Base-by-base conservation (phyloP, 306 rosid species). In the Potentilla sterilis region DNA sequence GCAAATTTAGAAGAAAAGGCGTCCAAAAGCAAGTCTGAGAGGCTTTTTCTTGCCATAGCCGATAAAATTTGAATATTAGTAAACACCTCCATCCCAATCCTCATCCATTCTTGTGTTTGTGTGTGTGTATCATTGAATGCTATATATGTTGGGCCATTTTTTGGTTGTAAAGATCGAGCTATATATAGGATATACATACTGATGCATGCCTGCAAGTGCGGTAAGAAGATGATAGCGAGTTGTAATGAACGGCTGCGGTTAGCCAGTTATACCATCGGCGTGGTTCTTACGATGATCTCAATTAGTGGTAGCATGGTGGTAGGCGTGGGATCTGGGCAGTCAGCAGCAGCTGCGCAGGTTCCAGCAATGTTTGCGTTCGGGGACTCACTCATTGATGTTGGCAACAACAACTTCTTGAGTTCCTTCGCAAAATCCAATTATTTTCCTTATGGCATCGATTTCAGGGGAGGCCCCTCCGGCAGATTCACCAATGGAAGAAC, bases 361-460 rank as follows among this genome's bases (percentile, higher is more conserved):
- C 79, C 98, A 41, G 96, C 91, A 21, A 51, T 92, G 85, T 90
- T 92, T 77, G 85, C 88, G 79, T 94, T 94, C 34, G 98, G 98
- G 34, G 98, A 94, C 72, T 92, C 98, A 10, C 73, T 90, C 80
- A 96, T 84, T 69, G 98, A 94, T 18, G 88, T 83, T 80, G 98
- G 98, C 42, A 94, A 94, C 87, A 92, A 92, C 62, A 94, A 92
- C 79, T 86, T 58, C 82, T 81, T 94, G 0, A 81, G 24, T 32
- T 55, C 96, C 2, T 1, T 79, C 0, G 96, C 96, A 2, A 94
- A 64, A 83, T 63, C 98, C 42, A 87, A 91, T 67, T 94, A 67
- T 81, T 81, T 2, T 75, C 97, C 98, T 49, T 92, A 92, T 37
- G 98, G 98, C 69, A 67, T 85, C 52, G 98, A 94, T 47, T 88